Percentiles rank a stretch among this genome's conserved stretches.
Conservation (phyloP, 495 filamentous ascomycete genomes). For the Cetradonia linearis region DNA sequence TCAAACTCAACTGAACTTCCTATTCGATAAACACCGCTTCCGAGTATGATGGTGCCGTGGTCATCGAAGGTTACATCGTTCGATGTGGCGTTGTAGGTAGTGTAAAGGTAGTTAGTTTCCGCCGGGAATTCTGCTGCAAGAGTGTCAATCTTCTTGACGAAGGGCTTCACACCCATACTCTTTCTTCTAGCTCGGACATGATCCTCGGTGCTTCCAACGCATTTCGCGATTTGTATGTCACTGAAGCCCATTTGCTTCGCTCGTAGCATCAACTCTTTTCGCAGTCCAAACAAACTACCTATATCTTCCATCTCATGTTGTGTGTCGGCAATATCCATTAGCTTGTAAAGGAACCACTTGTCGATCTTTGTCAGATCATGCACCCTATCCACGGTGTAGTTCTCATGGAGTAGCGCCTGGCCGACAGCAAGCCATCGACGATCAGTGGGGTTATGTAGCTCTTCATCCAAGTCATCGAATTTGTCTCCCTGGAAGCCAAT, state of each 20-base stretch:
- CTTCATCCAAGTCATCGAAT: conserved; percentile 86
- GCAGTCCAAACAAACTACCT: conserved; percentile 75
- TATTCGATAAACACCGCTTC: conserved; percentile 92
- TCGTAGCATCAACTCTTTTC: conserved; percentile 75
- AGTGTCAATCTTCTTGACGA: conserved; percentile 97
- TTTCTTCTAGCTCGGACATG: conserved; percentile 77
- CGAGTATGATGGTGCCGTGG: conserved; percentile 80
- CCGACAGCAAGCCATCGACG: conserved; percentile 94
- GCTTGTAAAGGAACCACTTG: conserved; percentile 98
- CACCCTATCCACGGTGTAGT: conserved; percentile 79
- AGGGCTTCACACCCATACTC: conserved; percentile 75
- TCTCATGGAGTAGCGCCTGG: conserved; percentile 94
- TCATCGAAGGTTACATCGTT: conserved; percentile 96
- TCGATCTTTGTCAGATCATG: conserved; percentile 96
- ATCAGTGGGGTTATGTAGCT: conserved; percentile 83
- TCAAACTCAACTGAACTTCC: conserved; percentile 97
- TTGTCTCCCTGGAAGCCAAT: conserved; percentile 90
- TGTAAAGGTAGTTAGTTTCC: conserved; percentile 52
- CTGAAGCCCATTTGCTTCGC: conserved; percentile 98
- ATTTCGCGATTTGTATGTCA: conserved; percentile 83
- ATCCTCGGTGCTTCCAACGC: conserved; percentile 79
- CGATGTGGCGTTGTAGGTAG: conserved; percentile 92
- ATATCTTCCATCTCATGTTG: conserved; percentile 77
- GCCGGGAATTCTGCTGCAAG: conserved; percentile 97
- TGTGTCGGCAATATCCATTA: conserved; percentile 89